Percentiles rank a stretch among this genome's conserved stretches.
Conservation (phyloP, 2,329 filamentous ascomycete species). For the Cladosporium sp. region DNA sequence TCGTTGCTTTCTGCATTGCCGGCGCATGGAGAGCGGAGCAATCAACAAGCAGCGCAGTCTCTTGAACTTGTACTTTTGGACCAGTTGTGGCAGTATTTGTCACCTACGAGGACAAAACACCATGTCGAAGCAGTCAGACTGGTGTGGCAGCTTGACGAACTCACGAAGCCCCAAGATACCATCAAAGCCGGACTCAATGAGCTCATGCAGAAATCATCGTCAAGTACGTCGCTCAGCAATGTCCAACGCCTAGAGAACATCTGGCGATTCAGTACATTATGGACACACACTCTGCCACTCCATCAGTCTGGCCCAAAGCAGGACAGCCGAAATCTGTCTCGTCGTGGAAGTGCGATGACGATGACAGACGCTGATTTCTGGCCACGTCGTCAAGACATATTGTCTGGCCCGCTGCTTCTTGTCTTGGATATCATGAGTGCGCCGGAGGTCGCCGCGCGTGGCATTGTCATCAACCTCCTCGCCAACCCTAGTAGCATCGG, state of each 20-base stretch:
- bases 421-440: constrained; percentile 72
- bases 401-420: constrained; percentile 74
- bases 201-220: constrained; percentile 7
- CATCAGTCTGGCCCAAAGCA: constrained; percentile 17
- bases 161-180: constrained; percentile 15
- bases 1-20: background rate
- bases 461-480: constrained; percentile 75
- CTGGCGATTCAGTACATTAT: constrained; percentile 56
- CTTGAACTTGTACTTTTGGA: constrained; percentile 1
- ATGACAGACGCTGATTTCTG: constrained; percentile 41
- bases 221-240: background rate
- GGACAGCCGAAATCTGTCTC: constrained; percentile 12
- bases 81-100: constrained; percentile 51
- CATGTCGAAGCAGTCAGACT: constrained; percentile 87
- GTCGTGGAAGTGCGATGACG: constrained; percentile 17
- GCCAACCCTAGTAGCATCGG: constrained; percentile 53
- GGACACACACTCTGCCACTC: constrained; percentile 61
- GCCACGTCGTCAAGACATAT: constrained; percentile 52
- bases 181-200: constrained; percentile 14
- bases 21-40: background rate
- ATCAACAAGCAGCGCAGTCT: background rate
- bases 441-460: constrained; percentile 65
- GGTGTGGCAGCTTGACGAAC: constrained; percentile 72
- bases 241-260: constrained; percentile 8
- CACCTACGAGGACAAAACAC: constrained; percentile 78